Evolutionary conservation across 1,284 basidiomycete genomes (phyloP), one percentile per base, ranked within the genome.

Genomic region (Macrocybe sp.): DNA sequence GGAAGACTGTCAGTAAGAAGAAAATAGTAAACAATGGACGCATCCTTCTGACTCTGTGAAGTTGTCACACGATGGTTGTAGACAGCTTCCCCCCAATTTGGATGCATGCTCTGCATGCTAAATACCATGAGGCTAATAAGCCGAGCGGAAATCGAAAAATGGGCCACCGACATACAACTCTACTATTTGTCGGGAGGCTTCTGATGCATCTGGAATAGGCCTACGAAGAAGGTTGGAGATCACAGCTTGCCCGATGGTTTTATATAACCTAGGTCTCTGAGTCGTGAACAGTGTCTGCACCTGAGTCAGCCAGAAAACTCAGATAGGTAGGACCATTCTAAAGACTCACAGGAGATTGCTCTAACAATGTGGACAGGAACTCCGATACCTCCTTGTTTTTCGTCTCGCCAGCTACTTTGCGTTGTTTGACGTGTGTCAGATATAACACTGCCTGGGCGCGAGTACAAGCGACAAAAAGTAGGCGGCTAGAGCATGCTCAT

Each of bases 401-500:
- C 7, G 61, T 62, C 47, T 74, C 69, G 10, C 80, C 81, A 12
- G 70, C 74, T n/a, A 76, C 61, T 64, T 73, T 76, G n/a, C 83
- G 73, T 37, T 66, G 64, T 10, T 59, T 59, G 6, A 71, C 62
- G 55, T 79, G 65, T 0, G 79, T 73, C 11, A 92, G 61, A 61
- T 89, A 89, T 28, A 95, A 71, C 11, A 92, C 70, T 2, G 74
- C 73, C 60, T 95, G 87, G 0, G 92, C 92, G 7, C 92, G 80
- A 0, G 92, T 97, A 69, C 92, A 93, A 0, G 91, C 92, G 4
- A 96, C 92, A 60, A 94, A 97, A 14, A 95, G 76, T 47, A 96
- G 66, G 7, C 92, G 83, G 44, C 86, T 88, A 52, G 1, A 41
- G 45, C 38, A 22, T 8, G 33, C 32, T 31, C 16, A 34, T n/a